phyloP scores from a whole-genome alignment of 1,139 yeast genomes.

The Pichia sp. region DNA sequence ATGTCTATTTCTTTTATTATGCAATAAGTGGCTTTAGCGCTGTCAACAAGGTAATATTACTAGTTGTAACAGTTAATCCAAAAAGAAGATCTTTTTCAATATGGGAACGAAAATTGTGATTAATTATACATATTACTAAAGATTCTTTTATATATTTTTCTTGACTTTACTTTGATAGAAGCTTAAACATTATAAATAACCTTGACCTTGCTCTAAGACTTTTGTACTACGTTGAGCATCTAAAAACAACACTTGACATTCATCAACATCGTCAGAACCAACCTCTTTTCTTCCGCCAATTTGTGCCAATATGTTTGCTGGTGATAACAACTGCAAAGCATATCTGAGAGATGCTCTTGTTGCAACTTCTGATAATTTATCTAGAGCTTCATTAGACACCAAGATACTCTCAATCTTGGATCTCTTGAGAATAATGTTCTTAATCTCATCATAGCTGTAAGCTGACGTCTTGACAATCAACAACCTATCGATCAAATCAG shows the following conservation, averaged over 20 bases:
- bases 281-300: conserved; percentile 72
- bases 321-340: conserved; percentile 84
- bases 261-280: conserved; percentile 69
- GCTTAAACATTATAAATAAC: conserved; percentile 38
- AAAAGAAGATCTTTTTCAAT: background rate
- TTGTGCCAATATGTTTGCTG: conserved; percentile 79
- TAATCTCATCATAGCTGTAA: conserved; percentile 77
- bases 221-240: conserved; percentile 85
- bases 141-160: background rate
- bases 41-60: too few species aligned
- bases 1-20: background rate
- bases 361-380: conserved; percentile 68
- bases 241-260: conserved; percentile 77
- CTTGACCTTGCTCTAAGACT: conserved; percentile 57
- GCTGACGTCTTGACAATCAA: conserved; percentile 89
- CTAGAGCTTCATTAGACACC: conserved; percentile 63
- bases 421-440: conserved; percentile 76
- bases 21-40: background rate
- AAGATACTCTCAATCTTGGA: conserved; percentile 70
- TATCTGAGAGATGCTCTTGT: conserved; percentile 78
- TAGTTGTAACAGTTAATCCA: background rate
- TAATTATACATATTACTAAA: background rate
- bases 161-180: background rate
- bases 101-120: background rate
- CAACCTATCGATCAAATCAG: conserved; percentile 87